Base-by-base conservation (phyloP, 768 basidiomycete genomes). In the Tephrocybe sp. region DNA sequence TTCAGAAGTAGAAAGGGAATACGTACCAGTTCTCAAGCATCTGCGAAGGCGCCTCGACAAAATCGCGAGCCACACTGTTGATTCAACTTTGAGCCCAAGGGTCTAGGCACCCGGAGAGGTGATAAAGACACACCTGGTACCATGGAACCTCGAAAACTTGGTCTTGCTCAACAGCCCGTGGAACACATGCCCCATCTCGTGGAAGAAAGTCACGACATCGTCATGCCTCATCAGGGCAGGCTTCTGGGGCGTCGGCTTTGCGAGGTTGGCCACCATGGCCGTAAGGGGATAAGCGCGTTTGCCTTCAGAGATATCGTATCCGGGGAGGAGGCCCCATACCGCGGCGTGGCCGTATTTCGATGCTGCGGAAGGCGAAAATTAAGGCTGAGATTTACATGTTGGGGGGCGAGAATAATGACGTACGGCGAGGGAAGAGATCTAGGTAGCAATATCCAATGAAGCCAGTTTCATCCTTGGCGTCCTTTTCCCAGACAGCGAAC, bases 181-280 rank as follows among this genome's bases (percentile, higher is more conserved):
- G 73, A 86, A 86, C 3, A 83, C 81, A 54, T 86, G 84, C 0
- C 86, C 90, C 86, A 91, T 89, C 68, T 93, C 92, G 58, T 94
- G 92, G 80, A 93, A 92, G 71, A 93, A 91, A 0, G 91, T 94
- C 10, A 90, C 90, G 1, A 91, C 90, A 51, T 92, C 89, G 58
- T 86, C 84, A 54, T 93, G 90, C n/a, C 81, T 73, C 90, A 95
- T 89, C 30, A 93, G 72, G 17, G 90, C 90, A 1, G 90, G 90
- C 53, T 85, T 84, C 5, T 85, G 83, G 1, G 85, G 81, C 1
- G 90, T 91, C 3, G 89, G 77, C 63, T 94, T 95, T 3, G 92
- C 89, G 9, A 95, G 79, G 65, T 93, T 94, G 33, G 93, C 92
- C 6, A 94, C 93, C 92, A 94, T 94, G 3, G 87, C 86, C 1